Base-by-base conservation (phyloP, 768 basidiomycete species). In the Phanerochaete sordida region DNA sequence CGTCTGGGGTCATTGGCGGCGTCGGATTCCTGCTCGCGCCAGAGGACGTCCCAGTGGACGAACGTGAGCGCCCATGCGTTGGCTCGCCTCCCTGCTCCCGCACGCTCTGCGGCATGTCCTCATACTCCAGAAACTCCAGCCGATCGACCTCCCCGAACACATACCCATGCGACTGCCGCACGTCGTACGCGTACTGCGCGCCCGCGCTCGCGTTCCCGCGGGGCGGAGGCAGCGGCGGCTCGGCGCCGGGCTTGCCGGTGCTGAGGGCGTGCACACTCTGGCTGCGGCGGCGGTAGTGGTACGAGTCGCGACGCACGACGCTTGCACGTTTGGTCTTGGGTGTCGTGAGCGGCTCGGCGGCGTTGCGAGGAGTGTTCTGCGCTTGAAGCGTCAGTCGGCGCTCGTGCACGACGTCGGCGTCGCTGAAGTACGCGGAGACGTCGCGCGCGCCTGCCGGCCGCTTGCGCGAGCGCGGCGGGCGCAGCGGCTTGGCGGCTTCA, bases 1-100 rank as follows among this genome's bases (percentile, higher is more conserved):
- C 69, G 60, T 70, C 69, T 2, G 69, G 69, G 3, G 69, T 70
- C 69, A 70, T 70, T 2, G 69, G 68, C 48, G 69, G 69, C 6
- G 68, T 69, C 11, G 64, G 61, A 16, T 58, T 58, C 24, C 51
- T 26, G 44, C 52, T 53, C 6, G 47, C 15, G 5, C 3, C 50
- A 13, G 50, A 51, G 5, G 60, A 54, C 53, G 30, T 33, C 13
- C 28, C n/a, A 30, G 55, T 48, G 5, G 60, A 54, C 53, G 30
- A 28, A 7, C 43, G 46, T 23, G 44, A 7, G 26, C 19, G 56
- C 19, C 47, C 47, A 16, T 44, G 58, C 31, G 39, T 53, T 8
- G 57, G 37, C 6, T 46, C 57, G 21, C 30, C 60, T 0, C 57
- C 49, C 28, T 62, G 66, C 3, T 47, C 54, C 61, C 28, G n/a